These are phyloP conservation scores for Phoma sp. DNA, from an alignment of 2,329 filamentous ascomycete species.

Conservation along the genomic window DNA sequence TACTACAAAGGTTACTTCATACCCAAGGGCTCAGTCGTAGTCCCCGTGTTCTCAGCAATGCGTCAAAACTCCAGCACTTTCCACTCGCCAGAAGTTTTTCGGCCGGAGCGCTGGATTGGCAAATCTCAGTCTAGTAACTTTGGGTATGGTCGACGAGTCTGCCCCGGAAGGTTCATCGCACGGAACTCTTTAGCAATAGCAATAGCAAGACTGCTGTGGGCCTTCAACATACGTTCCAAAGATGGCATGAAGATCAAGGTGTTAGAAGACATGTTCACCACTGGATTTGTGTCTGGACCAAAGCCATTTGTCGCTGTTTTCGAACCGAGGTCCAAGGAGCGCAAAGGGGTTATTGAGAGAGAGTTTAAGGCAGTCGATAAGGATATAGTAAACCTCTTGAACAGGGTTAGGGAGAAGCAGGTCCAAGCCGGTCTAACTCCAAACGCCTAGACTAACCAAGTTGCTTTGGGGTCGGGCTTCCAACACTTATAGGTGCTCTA, in stretches of 20 bases:
- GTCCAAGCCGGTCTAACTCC: not conserved
- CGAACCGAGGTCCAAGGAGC: conserved; percentile 3
- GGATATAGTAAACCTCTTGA: not conserved
- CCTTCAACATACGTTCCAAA: conserved; percentile 53
- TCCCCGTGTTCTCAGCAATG: conserved; percentile 46
- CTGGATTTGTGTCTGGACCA: conserved; percentile 32
- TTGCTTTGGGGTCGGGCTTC: too few relatives aligned
- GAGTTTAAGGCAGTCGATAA: not conserved
- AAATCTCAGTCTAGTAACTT: conserved; percentile 42
- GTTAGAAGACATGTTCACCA: conserved; percentile 20
- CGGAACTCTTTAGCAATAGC: conserved; percentile 54
- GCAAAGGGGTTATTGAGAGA: not conserved
- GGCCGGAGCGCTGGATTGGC: conserved; percentile 47
- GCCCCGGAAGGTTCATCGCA: conserved; percentile 38
- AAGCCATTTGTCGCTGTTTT: conserved; percentile 38
- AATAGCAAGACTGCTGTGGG: conserved; percentile 60
- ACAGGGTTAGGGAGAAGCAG: not conserved
- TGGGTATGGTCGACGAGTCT: conserved; percentile 53
- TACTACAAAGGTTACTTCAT: conserved; percentile 57
- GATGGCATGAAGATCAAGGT: not conserved
- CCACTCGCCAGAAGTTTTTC: conserved; percentile 37
- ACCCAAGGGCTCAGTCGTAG: conserved; percentile 50
- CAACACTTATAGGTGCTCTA: too few relatives aligned
- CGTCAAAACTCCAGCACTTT: conserved; percentile 34
- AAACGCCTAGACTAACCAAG: too few relatives aligned